Conservation (phyloP, 495 filamentous ascomycete genomes). For the Podospora pseudopauciseta region DNA sequence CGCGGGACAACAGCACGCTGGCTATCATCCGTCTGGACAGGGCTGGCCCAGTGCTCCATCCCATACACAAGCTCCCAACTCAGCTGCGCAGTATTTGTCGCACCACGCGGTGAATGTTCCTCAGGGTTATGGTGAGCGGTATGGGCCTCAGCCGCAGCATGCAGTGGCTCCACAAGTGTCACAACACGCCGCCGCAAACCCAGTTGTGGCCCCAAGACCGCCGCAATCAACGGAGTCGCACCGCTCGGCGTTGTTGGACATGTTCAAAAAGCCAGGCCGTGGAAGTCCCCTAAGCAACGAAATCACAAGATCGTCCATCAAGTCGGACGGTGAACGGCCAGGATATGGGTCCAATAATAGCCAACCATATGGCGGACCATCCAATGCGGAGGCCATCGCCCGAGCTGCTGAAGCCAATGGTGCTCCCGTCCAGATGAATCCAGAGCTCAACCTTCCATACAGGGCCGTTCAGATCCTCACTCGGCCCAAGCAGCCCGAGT, state of each 20-base stretch:
- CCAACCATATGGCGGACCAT: slow-evolving; percentile 15
- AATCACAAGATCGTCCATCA: slow-evolving; percentile 16
- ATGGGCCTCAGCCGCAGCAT: neutral
- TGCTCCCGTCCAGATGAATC: slow-evolving; percentile 34
- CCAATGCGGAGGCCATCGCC: slow-evolving; percentile 29
- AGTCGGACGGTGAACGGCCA: neutral
- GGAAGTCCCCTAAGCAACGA: slow-evolving; percentile 27
- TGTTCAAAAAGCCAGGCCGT: slow-evolving; percentile 46
- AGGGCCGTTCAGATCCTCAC: slow-evolving; percentile 41
- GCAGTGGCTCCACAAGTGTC: neutral
- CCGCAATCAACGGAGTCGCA: slow-evolving; percentile 42
- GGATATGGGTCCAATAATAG: slow-evolving; percentile 15
- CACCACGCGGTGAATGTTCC: slow-evolving; percentile 16
- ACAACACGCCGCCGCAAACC: slow-evolving; percentile 8
- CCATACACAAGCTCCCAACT: slow-evolving; percentile 14
- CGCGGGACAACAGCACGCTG: slow-evolving; percentile 15
- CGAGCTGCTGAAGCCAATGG: slow-evolving; percentile 29
- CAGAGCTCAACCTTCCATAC: slow-evolving; percentile 41
- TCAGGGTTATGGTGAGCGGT: slow-evolving; percentile 7
- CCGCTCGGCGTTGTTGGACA: slow-evolving; percentile 42
- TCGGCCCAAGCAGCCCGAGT: slow-evolving; percentile 32
- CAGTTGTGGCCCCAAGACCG: slow-evolving; percentile 19
- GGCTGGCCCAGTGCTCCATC: slow-evolving; percentile 16
- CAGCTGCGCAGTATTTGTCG: slow-evolving; percentile 26
- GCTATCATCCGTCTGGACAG: slow-evolving; percentile 20